Base-by-base conservation (phyloP, 169 alveolate species). In the Cryptosporidium parvum region DNA sequence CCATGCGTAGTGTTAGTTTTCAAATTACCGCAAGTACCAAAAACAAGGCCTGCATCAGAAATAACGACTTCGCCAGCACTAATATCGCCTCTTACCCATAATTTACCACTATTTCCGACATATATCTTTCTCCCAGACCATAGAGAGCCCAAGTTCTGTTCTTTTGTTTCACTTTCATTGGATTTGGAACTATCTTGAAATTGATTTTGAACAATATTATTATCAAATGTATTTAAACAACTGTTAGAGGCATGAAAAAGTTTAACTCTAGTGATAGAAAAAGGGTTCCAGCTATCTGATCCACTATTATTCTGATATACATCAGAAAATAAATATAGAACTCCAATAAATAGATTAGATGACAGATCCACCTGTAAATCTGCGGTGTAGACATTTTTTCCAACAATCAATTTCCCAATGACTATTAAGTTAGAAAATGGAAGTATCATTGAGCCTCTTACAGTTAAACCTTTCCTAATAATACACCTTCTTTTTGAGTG, bases 71-170 rank as follows among this genome's bases (percentile, higher is more conserved):
- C 89, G 2, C 89, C 89, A 0, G 80, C 89, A 62, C 31, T 9
- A 29, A 80, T 59, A 42, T 80, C 75, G 5, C 89, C 89, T n/a
- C 89, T 59, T 44, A 59, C 89, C 89, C 89, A 80, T 7, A 80
- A 31, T 44, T 65, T 80, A 5, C 62, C 72, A 62, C 51, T 80
- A 29, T 80, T 80, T n/a, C 89, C 89, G 42, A 80, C 67, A 42
- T 62, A 80, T 33, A 80, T 59, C 62, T 65, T 80, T 42, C 75
- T 80, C 14, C 89, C 69, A 39, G 89, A 80, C 52, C 67, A 80
- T 37, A 80, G 12, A 42, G 75, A 80, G 5, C 89, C 89, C 37
- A 62, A 9, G 7, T 9, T 56, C 2, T 56, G 8, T 12, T 52
- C 42, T 21, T 23, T 31, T 33, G 29, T 6, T 39, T 33, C 39